A percentile compares a stretch with the other conserved stretches of the same genome.
Conservation (phyloP, 73 alveolate species). For the Paramecium caudatum region DNA sequence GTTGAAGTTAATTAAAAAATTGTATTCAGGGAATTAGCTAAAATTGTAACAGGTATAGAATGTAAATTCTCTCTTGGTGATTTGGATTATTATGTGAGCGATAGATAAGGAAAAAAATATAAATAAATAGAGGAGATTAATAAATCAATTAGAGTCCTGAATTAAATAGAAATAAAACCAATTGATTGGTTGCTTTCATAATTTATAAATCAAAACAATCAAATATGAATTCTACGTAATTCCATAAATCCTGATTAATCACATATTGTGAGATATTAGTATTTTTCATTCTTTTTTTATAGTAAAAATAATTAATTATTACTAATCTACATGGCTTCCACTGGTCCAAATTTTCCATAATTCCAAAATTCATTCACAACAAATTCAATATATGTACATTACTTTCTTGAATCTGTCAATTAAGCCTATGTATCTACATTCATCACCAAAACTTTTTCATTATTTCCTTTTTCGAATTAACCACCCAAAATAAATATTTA, state of each 20-base stretch:
- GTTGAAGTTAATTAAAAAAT: slow-evolving; percentile 27
- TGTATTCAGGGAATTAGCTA: neutral
- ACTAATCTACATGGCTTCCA: slow-evolving; percentile 11
- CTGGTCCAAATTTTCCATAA: slow-evolving; percentile 46
- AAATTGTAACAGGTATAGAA: slow-evolving; percentile 22
- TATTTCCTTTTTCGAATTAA: neutral
- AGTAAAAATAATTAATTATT: slow-evolving; percentile 33
- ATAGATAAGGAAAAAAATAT: slow-evolving; percentile 27
- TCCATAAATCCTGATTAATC: slow-evolving; percentile 24
- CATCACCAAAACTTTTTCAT: slow-evolving; percentile 22
- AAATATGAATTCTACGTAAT: neutral
- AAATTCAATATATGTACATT: slow-evolving; percentile 24
- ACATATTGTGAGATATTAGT: slow-evolving; percentile 6
- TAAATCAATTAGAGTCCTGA: neutral
- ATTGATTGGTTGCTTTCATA: slow-evolving; percentile 19
- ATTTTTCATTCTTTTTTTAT: slow-evolving; percentile 24
- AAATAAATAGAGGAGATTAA: slow-evolving; percentile 40
- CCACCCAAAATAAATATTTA: slow-evolving; percentile 32
- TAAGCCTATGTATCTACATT: slow-evolving; percentile 43
- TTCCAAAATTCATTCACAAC: slow-evolving; percentile 12
- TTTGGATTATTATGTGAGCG: slow-evolving; percentile 28
- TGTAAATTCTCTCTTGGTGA: neutral
- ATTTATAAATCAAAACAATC: neutral
- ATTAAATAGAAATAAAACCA: slow-evolving; percentile 27
- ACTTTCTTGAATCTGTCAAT: neutral